A percentile compares a stretch with the other conserved stretches of the same genome.
Evolutionary conservation across 345 rosid species (phyloP).

Genomic region (Camelina sativa): DNA sequence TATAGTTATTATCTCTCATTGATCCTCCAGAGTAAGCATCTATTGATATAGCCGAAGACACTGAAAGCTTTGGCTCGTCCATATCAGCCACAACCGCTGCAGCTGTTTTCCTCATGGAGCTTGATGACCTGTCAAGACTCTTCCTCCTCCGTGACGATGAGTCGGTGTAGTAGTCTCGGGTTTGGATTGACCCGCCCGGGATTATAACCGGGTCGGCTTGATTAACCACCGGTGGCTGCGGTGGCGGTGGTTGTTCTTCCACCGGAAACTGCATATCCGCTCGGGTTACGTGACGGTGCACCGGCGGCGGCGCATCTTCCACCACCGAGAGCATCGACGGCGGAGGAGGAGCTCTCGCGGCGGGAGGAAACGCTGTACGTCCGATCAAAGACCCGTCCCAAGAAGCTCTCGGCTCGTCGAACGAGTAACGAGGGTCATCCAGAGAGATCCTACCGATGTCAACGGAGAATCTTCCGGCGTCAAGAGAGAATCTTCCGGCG

Average conservation of each 20-base stretch:
- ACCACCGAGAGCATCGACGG: conserved; percentile 90
- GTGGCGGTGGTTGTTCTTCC: conserved; percentile 58
- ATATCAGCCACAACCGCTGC: conserved; percentile 90
- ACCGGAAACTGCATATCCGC: conserved; percentile 90
- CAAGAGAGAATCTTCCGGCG: conserved; percentile 57
- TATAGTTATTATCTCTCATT: conserved; percentile 62
- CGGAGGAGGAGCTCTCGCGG: conserved; percentile 64
- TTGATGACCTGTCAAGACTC: conserved; percentile 92
- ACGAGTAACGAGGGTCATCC: conserved; percentile 87
- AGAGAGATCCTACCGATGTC: conserved; percentile 51
- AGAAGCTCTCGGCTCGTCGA: conserved; percentile 96
- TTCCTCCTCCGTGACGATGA: conserved; percentile 83
- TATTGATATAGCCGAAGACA: conserved; percentile 59
- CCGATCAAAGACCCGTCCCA: conserved; percentile 97
- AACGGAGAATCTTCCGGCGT: conserved; percentile 57
- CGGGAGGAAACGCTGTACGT: conserved; percentile 40
- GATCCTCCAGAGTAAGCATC: conserved; percentile 78
- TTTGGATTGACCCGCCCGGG: conserved; percentile 96
- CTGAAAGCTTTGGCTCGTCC: conserved; percentile 70
- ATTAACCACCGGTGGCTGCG: conserved; percentile 1
- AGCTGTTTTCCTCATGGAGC: conserved; percentile 77
- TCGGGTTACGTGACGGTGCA: conserved; percentile 56
- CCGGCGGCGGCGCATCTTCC: conserved; percentile 71
- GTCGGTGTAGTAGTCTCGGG: conserved; percentile 90
- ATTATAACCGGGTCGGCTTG: conserved; percentile 34